A percentile compares a stretch with the other conserved stretches of the same genome.
Conservation (phyloP, 2,329 filamentous ascomycete genomes). For the Botryotinia convoluta region DNA sequence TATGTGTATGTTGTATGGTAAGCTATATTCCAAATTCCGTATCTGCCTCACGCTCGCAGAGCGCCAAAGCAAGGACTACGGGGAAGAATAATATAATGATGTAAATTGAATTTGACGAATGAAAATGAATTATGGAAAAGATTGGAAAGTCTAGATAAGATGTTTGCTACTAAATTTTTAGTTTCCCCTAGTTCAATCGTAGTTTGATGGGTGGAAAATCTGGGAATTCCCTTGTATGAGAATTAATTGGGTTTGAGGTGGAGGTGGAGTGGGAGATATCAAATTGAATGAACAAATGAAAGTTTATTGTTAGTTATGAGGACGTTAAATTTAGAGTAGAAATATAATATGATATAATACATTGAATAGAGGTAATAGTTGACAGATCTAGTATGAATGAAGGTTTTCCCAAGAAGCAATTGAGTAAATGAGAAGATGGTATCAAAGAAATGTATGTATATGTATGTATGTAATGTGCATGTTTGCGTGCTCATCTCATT, state of each 20-base stretch:
- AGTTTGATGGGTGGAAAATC: background rate
- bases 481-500: background rate
- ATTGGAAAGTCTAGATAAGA: slow-evolving; percentile 15
- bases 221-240: background rate
- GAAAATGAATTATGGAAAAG: slow-evolving; percentile 6
- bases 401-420: background rate
- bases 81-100: background rate
- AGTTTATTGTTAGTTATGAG: background rate
- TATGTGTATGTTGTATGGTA: background rate
- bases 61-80: background rate
- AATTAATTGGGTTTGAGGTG: background rate
- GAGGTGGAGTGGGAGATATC: slow-evolving; percentile 1
- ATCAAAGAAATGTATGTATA: background rate
- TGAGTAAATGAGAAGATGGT: background rate
- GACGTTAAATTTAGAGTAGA: background rate
- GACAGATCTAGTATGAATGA: background rate
- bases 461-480: background rate
- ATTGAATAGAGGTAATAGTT: background rate
- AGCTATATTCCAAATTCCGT: background rate
- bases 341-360: background rate
- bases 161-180: background rate
- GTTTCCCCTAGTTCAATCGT: background rate
- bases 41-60: slow-evolving; percentile 17
- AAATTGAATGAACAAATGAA: background rate
- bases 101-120: slow-evolving; percentile 3